Conservation (phyloP, 2,329 filamentous ascomycete species). For the Pezicula radicicola region DNA sequence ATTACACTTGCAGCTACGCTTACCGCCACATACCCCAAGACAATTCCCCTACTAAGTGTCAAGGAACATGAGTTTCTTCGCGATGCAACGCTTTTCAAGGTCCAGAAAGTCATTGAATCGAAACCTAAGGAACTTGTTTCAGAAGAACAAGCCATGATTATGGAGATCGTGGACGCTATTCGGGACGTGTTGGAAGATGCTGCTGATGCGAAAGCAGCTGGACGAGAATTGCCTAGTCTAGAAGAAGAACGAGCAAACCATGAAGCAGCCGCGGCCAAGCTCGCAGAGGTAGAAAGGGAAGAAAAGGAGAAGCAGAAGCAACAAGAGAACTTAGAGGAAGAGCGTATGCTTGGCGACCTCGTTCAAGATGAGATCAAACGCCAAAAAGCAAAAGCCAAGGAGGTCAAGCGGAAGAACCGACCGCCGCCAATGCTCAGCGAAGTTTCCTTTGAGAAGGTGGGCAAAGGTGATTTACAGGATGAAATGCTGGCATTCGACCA, state of each 20-base stretch:
- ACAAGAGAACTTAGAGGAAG: constrained; percentile 63
- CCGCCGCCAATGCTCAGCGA: constrained; percentile 23
- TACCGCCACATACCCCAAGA: constrained; percentile 88
- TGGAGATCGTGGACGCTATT: constrained; percentile 45
- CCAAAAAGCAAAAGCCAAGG: constrained; percentile 61
- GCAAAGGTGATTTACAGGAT: constrained; percentile 29
- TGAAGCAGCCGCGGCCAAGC: constrained; percentile 65
- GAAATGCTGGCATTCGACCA: constrained; percentile 62
- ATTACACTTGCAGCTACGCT: constrained; percentile 75
- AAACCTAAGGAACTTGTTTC: constrained; percentile 50
- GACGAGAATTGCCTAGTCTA: constrained; percentile 76
- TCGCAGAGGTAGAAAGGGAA: constrained; percentile 48
- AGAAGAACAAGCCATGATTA: constrained; percentile 50
- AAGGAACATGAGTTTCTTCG: constrained; percentile 63
- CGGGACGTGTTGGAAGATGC: constrained; percentile 79
- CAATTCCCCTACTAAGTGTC: constrained; percentile 68
- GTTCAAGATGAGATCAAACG: constrained; percentile 70
- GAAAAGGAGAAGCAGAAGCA: constrained; percentile 43
- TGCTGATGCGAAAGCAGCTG: constrained; percentile 71
- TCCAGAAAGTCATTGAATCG: constrained; percentile 61
- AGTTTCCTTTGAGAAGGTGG: constrained; percentile 15
- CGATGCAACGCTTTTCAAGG: constrained; percentile 67
- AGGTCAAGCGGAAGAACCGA: constrained; percentile 60
- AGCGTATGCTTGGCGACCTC: constrained; percentile 66
- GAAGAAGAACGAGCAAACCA: constrained; percentile 86